phyloP scores from a whole-genome alignment of 2,329 filamentous ascomycete species.

The Tolypocladium cylindrosporum region DNA sequence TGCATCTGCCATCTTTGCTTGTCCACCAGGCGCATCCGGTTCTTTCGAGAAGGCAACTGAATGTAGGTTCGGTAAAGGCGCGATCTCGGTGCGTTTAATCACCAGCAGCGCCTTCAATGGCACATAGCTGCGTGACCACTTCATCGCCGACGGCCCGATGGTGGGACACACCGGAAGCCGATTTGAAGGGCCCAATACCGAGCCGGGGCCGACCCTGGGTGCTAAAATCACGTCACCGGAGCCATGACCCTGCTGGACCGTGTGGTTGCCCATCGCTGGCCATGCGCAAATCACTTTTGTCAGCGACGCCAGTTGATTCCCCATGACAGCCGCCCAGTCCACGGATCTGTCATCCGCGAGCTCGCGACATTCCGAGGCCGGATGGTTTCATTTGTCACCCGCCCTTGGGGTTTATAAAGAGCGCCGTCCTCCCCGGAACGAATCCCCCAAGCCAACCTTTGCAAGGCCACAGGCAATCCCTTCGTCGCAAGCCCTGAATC shows the following conservation, averaged over 20 bases:
- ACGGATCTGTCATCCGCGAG: neutral
- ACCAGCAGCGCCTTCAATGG: neutral
- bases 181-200: neutral
- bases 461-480: too few relatives aligned
- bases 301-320: neutral
- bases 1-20: neutral
- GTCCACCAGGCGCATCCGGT: neutral
- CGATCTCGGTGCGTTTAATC: neutral
- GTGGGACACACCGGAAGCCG: neutral
- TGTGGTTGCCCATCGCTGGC: too few relatives aligned
- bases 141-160: neutral
- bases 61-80: neutral
- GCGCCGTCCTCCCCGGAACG: neutral
- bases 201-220: neutral
- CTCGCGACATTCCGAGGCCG: conserved; percentile 1
- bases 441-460: neutral
- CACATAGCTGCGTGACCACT: neutral
- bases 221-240: neutral
- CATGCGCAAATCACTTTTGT: neutral
- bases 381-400: conserved; percentile 1
- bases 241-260: neutral
- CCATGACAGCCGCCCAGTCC: neutral
- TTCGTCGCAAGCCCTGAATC: too few relatives aligned
- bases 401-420: neutral
- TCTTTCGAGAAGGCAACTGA: neutral